Evolutionary conservation across 441 rosid species (phyloP).

Genomic region (Hura crepitans): DNA sequence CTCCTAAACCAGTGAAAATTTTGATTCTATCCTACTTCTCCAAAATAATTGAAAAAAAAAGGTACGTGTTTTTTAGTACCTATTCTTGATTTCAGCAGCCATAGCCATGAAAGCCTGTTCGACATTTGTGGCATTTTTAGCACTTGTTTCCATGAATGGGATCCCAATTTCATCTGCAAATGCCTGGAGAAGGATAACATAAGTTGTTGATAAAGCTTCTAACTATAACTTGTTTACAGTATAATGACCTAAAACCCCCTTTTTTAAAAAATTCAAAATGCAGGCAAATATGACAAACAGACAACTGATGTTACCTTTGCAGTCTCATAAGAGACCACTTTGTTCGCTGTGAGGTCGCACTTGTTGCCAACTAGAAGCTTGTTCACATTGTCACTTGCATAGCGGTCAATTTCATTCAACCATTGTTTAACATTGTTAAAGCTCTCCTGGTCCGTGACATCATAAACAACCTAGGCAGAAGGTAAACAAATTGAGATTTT

Average conservation of each 20-base stretch:
- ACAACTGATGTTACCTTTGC: conserved; percentile 44
- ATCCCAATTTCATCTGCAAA: conserved; percentile 83
- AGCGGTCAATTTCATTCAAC: conserved; percentile 79
- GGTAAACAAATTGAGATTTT: conserved; percentile 18
- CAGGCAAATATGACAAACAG: not conserved
- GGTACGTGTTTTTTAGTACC: conserved; percentile 27
- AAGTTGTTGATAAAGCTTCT: not conserved
- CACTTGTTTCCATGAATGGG: conserved; percentile 77
- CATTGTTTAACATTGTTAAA: conserved; percentile 82
- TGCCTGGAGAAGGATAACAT: conserved; percentile 41
- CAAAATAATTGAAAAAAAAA: not conserved
- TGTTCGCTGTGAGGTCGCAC: conserved; percentile 68
- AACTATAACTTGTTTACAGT: not conserved
- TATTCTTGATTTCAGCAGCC: conserved; percentile 65
- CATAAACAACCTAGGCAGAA: conserved; percentile 58
- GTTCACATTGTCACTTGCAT: conserved; percentile 79
- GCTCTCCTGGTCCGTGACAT: conserved; percentile 80
- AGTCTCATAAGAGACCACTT: conserved; percentile 66
- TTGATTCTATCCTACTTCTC: not conserved
- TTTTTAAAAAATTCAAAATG: not conserved
- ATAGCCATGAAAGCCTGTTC: conserved; percentile 89
- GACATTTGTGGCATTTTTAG: conserved; percentile 64
- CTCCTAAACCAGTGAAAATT: not conserved
- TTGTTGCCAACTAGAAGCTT: conserved; percentile 84
- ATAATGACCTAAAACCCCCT: not conserved